Percentiles rank a stretch among this genome's conserved stretches.
Evolutionary conservation across 1,284 basidiomycete species (phyloP).

Genomic region (Moniliophthora roreri): DNA sequence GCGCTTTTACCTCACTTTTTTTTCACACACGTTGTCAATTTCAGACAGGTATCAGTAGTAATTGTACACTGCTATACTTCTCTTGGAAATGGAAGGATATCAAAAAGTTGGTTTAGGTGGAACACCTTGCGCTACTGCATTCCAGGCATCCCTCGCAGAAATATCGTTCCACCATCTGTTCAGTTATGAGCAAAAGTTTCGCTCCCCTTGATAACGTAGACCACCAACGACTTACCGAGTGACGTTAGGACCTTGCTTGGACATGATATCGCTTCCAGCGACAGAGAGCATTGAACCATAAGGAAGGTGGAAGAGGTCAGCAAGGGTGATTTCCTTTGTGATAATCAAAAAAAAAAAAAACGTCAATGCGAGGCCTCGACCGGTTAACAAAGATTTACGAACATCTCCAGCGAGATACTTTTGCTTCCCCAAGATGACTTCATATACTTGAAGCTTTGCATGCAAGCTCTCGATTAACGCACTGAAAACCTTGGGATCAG

Average conservation of each 20-base stretch:
- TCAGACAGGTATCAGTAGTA: too few relatives aligned
- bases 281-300: background rate
- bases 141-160: background rate
- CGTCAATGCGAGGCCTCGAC: background rate
- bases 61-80: too few relatives aligned
- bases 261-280: background rate
- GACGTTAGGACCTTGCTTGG: background rate
- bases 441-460: constrained; percentile 47
- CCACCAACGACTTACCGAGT: background rate
- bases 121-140: background rate
- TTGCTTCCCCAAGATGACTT: constrained; percentile 48
- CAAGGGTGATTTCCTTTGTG: background rate
- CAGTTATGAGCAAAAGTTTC: too few relatives aligned
- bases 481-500: constrained; percentile 24
- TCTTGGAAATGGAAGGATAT: too few relatives aligned
- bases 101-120: background rate
- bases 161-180: too few relatives aligned
- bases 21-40: too few relatives aligned
- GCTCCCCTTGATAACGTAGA: background rate
- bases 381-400: constrained; percentile 18
- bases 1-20: too few relatives aligned
- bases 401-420: constrained; percentile 52
- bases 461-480: constrained; percentile 30
- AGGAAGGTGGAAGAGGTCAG: constrained; percentile 3
- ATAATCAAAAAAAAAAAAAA: background rate